phyloP scores from a whole-genome alignment of 2,329 filamentous ascomycete genomes.

The Chlorencoelia australis region DNA sequence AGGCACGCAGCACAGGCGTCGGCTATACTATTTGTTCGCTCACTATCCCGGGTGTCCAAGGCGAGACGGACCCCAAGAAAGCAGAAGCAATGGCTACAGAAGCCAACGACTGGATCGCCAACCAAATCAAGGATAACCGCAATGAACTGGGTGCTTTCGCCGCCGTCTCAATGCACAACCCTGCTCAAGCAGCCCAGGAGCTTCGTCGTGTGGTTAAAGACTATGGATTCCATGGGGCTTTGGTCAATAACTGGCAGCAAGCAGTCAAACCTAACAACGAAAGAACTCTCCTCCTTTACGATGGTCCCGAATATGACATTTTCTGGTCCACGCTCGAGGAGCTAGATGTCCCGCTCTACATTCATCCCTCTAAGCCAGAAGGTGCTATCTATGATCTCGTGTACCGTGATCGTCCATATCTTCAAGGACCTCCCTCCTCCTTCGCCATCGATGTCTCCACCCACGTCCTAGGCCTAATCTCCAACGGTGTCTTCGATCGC shows the following conservation, averaged over 20 bases:
- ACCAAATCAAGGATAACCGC: slow-evolving; percentile 18
- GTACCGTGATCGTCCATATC: slow-evolving; percentile 47
- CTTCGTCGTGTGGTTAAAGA: slow-evolving; percentile 42
- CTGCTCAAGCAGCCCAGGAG: slow-evolving; percentile 39
- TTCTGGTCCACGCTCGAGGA: slow-evolving; percentile 51
- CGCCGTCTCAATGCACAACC: slow-evolving; percentile 43
- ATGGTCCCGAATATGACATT: slow-evolving; percentile 46
- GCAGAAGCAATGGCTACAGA: slow-evolving; percentile 34
- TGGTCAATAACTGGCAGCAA: slow-evolving; percentile 53
- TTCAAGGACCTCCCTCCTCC: slow-evolving; percentile 47
- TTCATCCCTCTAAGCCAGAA: slow-evolving; percentile 48
- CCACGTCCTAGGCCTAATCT: slow-evolving; percentile 42
- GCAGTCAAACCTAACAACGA: slow-evolving; percentile 51
- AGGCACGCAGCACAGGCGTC: too few relatives aligned
- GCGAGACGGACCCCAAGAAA: slow-evolving; percentile 32
- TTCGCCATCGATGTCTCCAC: slow-evolving; percentile 50
- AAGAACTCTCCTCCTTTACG: slow-evolving; percentile 55
- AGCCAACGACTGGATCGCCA: slow-evolving; percentile 21
- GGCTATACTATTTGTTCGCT: slow-evolving; percentile 39
- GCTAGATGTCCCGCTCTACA: slow-evolving; percentile 53
- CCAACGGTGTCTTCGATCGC: slow-evolving; percentile 41
- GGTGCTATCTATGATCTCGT: slow-evolving; percentile 47
- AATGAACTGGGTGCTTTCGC: slow-evolving; percentile 39
- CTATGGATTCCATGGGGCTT: slow-evolving; percentile 50
- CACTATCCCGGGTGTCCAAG: slow-evolving; percentile 39